Evolutionary conservation across 441 rosid species (phyloP), one percentile per base, ranked within the genome.

Genomic region (Bruguiera hainesii): DNA sequence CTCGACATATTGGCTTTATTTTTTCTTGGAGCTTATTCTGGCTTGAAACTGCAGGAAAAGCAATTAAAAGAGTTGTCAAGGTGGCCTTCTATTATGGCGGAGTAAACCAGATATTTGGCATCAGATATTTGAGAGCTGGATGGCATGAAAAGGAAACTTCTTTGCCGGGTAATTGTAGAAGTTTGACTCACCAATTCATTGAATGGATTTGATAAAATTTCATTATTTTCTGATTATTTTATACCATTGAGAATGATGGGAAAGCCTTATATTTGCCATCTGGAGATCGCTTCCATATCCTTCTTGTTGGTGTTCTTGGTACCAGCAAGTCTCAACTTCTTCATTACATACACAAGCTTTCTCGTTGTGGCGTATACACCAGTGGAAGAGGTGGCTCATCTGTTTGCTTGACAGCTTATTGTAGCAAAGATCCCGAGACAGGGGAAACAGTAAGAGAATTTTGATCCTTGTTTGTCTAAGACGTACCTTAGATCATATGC

Each of bases 281-380:
- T 69, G 94, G 99, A 81, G 97, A 96, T 70, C 85, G 85, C 79
- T 87, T 94, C 69, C 91, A 89, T 73, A 84, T 91, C 73, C 92
- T 94, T 79, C 94, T 94, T 61, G 97, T 91, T 79, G 99, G 96
- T 76, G 99, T 89, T 81, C 99, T 98, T 75, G 99, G 99, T 73
- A 91, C 97, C 31, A 91, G 99, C 80, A 91, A 94, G 83, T 94
- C 98, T 61, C 98, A 89, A 76, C 81, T 94, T 70, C 97, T 91
- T 31, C 97, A 91, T 70, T 91, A 89, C 82, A 87, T 91, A 60
- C 98, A 94, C 81, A 91, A 91, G 83, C 84, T 94, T 63, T 83
- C 99, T 73, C 90, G 96, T 3, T 94, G 99, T 63, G 98, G 99
- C 56, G 88, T 95, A 64, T 95, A 90, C 79, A 88, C 99, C 18